Evolutionary conservation across 192 early-diverging fungal genomes (phyloP), one percentile per base, ranked within the genome.

Genomic region (Coemansia sp.): DNA sequence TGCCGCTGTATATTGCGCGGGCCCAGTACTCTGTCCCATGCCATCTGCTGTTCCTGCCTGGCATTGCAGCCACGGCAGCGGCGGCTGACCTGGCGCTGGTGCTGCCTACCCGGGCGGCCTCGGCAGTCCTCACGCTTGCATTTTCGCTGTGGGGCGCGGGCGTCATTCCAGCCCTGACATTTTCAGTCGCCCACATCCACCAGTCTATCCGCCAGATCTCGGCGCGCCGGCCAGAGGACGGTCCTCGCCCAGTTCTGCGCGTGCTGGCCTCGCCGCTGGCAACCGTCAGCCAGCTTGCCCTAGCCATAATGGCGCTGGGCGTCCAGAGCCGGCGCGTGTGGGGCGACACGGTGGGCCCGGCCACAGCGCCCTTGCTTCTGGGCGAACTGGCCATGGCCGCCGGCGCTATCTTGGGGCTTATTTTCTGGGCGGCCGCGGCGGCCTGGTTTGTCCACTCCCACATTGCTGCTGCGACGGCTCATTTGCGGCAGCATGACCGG

Each of bases 371-470:
- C 3, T 23, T 68, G 38, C 49, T 68, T 26, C 30, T 68, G 40
- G 65, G 65, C 44, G 65, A 68, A 22, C 45, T 68, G 38, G 53
- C 65, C 11, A 56, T 60, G 53, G 65, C 65, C 6, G 57, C 47
- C 2, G 65, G 65, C 26, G 65, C 65, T 8, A 52, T 68, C n/a
- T 40, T 68, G 16, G 65, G 65, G 5, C 37, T 68, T 21, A 14
- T 61, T 13, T 17, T 68, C 17, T 68, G 65, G 65, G 65, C 57
- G 7, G 25, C 52, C 2, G 28, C 54, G 2, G 42, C 56, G 3
- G 56, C 56, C 13, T 67, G 64, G 64, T 54, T 59, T 12, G 32
- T 59, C 22, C 35, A 41, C 47, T 7, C 56, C 14, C 64, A 67
- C 31, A 22, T 56, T 19, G 16, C 27, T 22, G 13, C 2, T 2